Base-by-base conservation (phyloP, 345 rosid genomes). In the sweet orange (Citrus sinensis) region DNA sequence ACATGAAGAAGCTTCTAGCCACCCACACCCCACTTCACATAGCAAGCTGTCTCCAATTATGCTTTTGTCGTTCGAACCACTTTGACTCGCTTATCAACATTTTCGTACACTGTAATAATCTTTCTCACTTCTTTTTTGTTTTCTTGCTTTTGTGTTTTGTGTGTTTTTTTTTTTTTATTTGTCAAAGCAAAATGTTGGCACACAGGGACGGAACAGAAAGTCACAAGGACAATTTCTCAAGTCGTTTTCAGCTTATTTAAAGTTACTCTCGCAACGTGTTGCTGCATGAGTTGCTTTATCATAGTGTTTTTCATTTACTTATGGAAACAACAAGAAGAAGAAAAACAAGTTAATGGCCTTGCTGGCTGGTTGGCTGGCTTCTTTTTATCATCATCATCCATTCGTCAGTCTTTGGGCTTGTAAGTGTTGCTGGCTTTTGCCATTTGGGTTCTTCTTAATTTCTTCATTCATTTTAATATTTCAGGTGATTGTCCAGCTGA, bases 181-280 rank as follows among this genome's bases (percentile, higher is more conserved):
- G 86, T 88, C 86, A 75, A 55, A 75, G 62, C 76, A 7, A 64
- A 72, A 74, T 75, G 73, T 83, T 83, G 58, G 35, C 14, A 8
- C 51, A 13, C 0, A 49, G 17, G 9, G 20, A 49, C 55, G 4
- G 22, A 17, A 46, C 51, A 11, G 0, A 46, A 46, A 46, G 51
- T 46, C 51, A 30, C 30, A 29, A 24, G 58, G 14, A 10, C 29
- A 25, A 34, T 29, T 34, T 54, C 73, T 30, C 51, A 76, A 46
- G 71, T 74, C 80, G 58, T 74, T 78, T 34, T 83, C 71, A 32
- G 7, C 72, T 81, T 76, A 66, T 85, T 78, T 80, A 63, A 77
- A 72, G 75, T 55, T 56, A 49, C 56, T 34, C 62, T n/a, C 19
- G 80, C 79, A 75, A 70, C 63, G 66, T 81, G 60, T 32, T 70